Evolutionary conservation across 495 filamentous ascomycete genomes (phyloP).

Genomic region (Lasiosphaeria miniovina): DNA sequence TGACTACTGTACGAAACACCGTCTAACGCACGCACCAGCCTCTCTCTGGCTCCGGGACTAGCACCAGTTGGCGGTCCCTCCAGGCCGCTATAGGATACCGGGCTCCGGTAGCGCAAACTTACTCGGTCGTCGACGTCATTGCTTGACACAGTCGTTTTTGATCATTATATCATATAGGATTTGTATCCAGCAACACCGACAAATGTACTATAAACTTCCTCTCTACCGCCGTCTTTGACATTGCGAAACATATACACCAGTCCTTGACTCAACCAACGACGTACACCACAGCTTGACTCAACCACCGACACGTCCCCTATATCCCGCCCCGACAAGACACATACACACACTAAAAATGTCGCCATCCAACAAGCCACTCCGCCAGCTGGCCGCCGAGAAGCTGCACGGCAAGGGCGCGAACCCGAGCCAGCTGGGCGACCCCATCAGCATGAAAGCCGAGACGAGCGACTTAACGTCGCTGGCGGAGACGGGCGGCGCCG

Average conservation of each 20-base stretch:
- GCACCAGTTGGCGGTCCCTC: neutral
- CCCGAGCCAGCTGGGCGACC: conserved; percentile 41
- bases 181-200: no score
- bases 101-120: neutral
- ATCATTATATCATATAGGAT: no score
- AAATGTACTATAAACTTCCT: no score
- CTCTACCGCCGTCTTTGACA: no score
- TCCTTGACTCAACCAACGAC: no score
- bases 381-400: conserved; percentile 34
- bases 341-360: neutral
- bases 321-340: neutral
- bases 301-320: no score
- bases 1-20: no score
- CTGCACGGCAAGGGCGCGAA: conserved; percentile 35
- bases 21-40: no score
- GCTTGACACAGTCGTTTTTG: neutral
- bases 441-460: conserved; percentile 42
- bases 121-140: neutral
- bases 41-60: no score
- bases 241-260: no score
- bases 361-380: conserved; percentile 22
- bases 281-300: no score
- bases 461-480: conserved; percentile 21
- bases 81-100: neutral
- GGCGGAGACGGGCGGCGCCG: neutral